Conservation (phyloP, 1,284 basidiomycete genomes). For the Ceratorhiza oryzae-sativae region DNA sequence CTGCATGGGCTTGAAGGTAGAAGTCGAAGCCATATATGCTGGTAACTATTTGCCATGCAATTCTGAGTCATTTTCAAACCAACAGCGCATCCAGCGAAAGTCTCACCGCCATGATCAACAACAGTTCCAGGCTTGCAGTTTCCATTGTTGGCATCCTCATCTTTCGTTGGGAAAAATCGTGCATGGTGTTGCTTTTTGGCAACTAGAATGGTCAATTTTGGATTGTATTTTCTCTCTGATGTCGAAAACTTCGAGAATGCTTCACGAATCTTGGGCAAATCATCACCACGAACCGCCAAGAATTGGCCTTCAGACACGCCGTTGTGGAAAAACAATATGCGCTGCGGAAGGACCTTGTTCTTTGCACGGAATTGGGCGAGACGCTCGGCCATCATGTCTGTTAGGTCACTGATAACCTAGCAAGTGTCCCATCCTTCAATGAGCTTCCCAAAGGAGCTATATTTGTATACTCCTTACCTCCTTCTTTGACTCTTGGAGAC, state of each 20-base stretch:
- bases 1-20: constrained; percentile 76
- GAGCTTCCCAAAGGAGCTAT: too few relatives aligned
- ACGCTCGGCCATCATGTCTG: constrained; percentile 71
- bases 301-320: constrained; percentile 76
- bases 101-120: constrained; percentile 65
- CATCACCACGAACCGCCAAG: constrained; percentile 65
- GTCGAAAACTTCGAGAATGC: constrained; percentile 61
- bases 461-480: constrained; percentile 63
- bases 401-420: constrained; percentile 74
- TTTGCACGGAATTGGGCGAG: constrained; percentile 56
- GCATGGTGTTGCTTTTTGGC: constrained; percentile 64
- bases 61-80: constrained; percentile 5
- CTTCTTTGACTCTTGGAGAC: constrained; percentile 73
- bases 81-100: too few relatives aligned
- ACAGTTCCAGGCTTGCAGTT: constrained; percentile 78
- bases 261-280: constrained; percentile 65
- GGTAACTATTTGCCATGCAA: constrained; percentile 56
- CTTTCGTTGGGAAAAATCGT: constrained; percentile 66
- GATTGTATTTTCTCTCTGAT: constrained; percentile 56
- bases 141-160: constrained; percentile 59
- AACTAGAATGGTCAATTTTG: constrained; percentile 76
- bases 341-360: constrained; percentile 61
- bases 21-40: constrained; percentile 78
- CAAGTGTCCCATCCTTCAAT: too few relatives aligned
- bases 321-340: constrained; percentile 79